phyloP scores from a whole-genome alignment of 768 basidiomycete species.

The Dioszegia hungarica region DNA sequence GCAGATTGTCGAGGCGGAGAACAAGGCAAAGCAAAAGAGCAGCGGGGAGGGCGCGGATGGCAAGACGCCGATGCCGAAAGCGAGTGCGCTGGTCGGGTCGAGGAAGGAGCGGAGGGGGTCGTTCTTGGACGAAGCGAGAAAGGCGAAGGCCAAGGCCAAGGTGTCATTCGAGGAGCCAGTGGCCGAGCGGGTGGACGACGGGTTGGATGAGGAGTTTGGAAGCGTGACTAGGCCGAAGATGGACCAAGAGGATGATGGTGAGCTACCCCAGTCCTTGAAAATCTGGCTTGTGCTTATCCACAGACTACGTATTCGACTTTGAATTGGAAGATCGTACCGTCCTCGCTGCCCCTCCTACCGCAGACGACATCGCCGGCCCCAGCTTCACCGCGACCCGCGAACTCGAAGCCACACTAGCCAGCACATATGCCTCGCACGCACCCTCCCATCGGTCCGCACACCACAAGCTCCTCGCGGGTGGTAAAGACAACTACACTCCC shows the following conservation, averaged over 20 bases:
- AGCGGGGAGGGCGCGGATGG: constrained; percentile 1
- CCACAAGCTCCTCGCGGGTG: constrained; percentile 18
- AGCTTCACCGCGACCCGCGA: too few relatives aligned
- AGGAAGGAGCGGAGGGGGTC: background rate
- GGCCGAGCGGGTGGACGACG: constrained; percentile 1
- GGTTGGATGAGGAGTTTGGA: too few relatives aligned
- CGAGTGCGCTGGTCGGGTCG: constrained; percentile 18
- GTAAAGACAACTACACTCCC: constrained; percentile 15
- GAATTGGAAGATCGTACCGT: constrained; percentile 37
- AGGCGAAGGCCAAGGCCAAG: constrained; percentile 27
- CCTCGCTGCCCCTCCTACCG: background rate
- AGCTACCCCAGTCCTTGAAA: background rate
- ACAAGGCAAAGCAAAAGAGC: background rate
- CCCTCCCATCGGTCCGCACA: constrained; percentile 44
- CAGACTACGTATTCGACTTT: constrained; percentile 48
- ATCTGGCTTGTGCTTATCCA: constrained; percentile 4
- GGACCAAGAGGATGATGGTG: constrained; percentile 35
- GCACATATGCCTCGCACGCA: constrained; percentile 43
- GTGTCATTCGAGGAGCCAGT: constrained; percentile 46
- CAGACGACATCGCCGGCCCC: too few relatives aligned
- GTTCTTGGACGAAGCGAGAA: background rate
- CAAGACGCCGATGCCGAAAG: constrained; percentile 23
- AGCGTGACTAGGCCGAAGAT: too few relatives aligned
- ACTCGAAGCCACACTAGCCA: constrained; percentile 42
- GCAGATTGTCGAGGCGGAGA: background rate